A percentile compares a stretch with the other conserved stretches of the same genome.
Evolutionary conservation across 208 protist species (phyloP).

Genomic region (Crithidia fasciculata): DNA sequence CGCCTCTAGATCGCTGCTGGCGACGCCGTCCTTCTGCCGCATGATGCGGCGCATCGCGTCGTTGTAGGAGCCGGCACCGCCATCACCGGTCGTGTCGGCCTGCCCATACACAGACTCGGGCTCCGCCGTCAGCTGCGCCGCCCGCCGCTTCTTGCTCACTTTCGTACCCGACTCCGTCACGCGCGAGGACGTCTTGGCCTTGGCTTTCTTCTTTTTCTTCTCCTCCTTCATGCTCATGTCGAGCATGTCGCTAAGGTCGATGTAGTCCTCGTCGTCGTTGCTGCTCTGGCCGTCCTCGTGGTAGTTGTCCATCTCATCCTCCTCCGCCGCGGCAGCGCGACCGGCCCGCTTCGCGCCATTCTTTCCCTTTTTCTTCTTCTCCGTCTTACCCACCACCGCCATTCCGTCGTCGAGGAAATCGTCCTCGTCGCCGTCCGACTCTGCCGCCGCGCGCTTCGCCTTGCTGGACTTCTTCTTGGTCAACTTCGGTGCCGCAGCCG

Average conservation of each 20-base stretch:
- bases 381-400: constrained; percentile 51
- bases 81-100: constrained; percentile 32
- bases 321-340: constrained; percentile 31
- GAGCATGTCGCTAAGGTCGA: constrained; percentile 90
- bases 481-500: constrained; percentile 9
- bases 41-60: constrained; percentile 58
- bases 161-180: constrained; percentile 38
- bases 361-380: constrained; percentile 15
- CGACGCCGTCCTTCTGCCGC: constrained; percentile 23
- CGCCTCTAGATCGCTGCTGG: constrained; percentile 32
- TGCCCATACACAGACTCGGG: constrained; percentile 70
- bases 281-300: constrained; percentile 59
- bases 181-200: constrained; percentile 45
- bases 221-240: constrained; percentile 60
- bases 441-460: not conserved
- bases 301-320: constrained; percentile 60
- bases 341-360: not conserved
- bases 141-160: constrained; percentile 49
- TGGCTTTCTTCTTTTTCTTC: constrained; percentile 54
- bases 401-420: constrained; percentile 50
- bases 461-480: constrained; percentile 39
- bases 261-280: constrained; percentile 75
- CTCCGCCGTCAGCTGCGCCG: constrained; percentile 51
- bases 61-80: constrained; percentile 40
- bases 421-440: constrained; percentile 45